These are phyloP conservation scores for Candida maltosa DNA, from an alignment of 805 yeast genomes.

Conservation along the genomic window DNA sequence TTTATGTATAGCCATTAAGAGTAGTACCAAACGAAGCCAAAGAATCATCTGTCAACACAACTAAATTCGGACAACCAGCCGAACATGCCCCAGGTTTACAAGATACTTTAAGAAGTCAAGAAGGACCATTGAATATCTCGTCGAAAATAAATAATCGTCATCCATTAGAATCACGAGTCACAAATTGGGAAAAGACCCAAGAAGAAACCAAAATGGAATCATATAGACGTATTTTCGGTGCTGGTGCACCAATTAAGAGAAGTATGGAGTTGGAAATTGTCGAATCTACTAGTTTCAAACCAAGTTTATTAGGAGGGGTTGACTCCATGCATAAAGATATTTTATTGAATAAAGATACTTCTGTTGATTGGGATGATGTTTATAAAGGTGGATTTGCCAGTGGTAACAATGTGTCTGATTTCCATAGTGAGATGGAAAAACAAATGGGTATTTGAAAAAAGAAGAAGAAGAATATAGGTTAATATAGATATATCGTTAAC, in stretches of 20 bases:
- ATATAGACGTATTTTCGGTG: slow-evolving; percentile 81
- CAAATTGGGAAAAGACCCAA: slow-evolving; percentile 79
- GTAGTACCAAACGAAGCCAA: slow-evolving; percentile 52
- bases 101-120: slow-evolving; percentile 62
- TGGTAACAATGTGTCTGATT: slow-evolving; percentile 42
- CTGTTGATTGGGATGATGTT: slow-evolving; percentile 92
- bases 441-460: slow-evolving; percentile 47
- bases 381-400: slow-evolving; percentile 56
- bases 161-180: slow-evolving; percentile 76
- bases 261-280: slow-evolving; percentile 84
- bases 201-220: slow-evolving; percentile 67
- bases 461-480: too few relatives aligned
- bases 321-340: slow-evolving; percentile 71
- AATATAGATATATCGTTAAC: too few relatives aligned
- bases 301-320: slow-evolving; percentile 57
- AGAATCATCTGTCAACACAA: slow-evolving; percentile 47
- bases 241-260: slow-evolving; percentile 90
- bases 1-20: slow-evolving; percentile 51
- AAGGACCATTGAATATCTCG: slow-evolving; percentile 59
- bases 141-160: slow-evolving; percentile 74
- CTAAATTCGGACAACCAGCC: slow-evolving; percentile 52
- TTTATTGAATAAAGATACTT: slow-evolving; percentile 69
- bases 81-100: slow-evolving; percentile 68
- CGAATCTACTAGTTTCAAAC: slow-evolving; percentile 65
- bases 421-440: slow-evolving; percentile 74